A percentile compares a stretch with the other conserved stretches of the same genome.
phyloP scores from a whole-genome alignment of 352 stramenopile species.

The Pythium aphanidermatum region DNA sequence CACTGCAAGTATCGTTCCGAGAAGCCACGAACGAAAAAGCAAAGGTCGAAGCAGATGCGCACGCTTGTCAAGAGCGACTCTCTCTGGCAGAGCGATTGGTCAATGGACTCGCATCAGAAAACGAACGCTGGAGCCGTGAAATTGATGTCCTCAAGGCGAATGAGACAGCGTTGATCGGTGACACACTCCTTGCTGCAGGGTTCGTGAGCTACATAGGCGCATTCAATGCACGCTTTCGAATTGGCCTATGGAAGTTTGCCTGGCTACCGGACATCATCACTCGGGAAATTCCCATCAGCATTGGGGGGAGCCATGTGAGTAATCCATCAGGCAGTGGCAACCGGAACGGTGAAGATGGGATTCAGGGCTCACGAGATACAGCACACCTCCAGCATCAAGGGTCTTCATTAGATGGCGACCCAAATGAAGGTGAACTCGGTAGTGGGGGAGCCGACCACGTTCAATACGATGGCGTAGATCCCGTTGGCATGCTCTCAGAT shows the following conservation, averaged over 20 bases:
- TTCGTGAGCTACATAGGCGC: conserved; percentile 93
- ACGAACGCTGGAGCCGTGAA: conserved; percentile 85
- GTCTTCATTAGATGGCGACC: conserved; percentile 1
- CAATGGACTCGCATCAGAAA: conserved; percentile 84
- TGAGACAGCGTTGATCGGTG: conserved; percentile 76
- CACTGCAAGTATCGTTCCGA: conserved; percentile 73
- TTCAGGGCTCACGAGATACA: neutral
- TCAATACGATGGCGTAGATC: conserved; percentile 46
- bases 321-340: neutral
- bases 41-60: conserved; percentile 84
- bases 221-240: conserved; percentile 81
- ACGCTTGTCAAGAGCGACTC: conserved; percentile 81
- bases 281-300: conserved; percentile 79
- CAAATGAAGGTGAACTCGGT: neutral
- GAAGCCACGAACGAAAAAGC: conserved; percentile 89
- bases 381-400: conserved; percentile 8
- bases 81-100: conserved; percentile 85
- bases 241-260: conserved; percentile 75
- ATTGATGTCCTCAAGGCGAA: conserved; percentile 76
- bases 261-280: conserved; percentile 87
- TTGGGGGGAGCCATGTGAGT: too few relatives aligned
- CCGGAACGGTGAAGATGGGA: neutral
- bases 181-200: conserved; percentile 81
- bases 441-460: neutral
- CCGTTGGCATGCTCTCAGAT: conserved; percentile 81